Percentiles rank a stretch among this genome's conserved stretches.
Conservation (phyloP, 2,329 filamentous ascomycete species). For the Aspergillus melleus region DNA sequence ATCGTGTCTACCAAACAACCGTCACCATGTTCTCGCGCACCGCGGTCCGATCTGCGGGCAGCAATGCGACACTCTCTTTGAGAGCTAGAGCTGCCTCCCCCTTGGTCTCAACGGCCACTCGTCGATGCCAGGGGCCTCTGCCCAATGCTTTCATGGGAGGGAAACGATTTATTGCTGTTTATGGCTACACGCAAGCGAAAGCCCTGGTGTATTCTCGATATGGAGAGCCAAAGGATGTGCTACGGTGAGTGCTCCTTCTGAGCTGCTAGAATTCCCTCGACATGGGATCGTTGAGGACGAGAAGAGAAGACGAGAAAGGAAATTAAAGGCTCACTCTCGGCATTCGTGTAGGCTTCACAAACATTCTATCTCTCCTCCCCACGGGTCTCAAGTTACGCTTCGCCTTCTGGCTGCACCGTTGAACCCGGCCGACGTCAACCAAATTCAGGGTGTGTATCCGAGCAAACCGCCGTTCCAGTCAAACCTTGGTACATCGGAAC, state of each 20-base stretch:
- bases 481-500: slow-evolving; percentile 71
- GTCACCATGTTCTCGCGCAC: slow-evolving; percentile 31
- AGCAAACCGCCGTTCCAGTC: slow-evolving; percentile 76
- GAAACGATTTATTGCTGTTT: slow-evolving; percentile 45
- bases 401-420: slow-evolving; percentile 88
- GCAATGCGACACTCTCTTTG: slow-evolving; percentile 12
- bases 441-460: slow-evolving; percentile 95
- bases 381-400: slow-evolving; percentile 69
- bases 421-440: slow-evolving; percentile 97
- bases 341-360: slow-evolving; percentile 41
- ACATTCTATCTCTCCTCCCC: slow-evolving; percentile 50
- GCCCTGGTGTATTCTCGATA: slow-evolving; percentile 50
- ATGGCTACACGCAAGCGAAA: slow-evolving; percentile 53
- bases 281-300: not conserved
- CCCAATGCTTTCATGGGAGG: slow-evolving; percentile 18
- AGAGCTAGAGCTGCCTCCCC: slow-evolving; percentile 13
- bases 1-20: not conserved
- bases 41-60: slow-evolving; percentile 21
- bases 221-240: slow-evolving; percentile 50
- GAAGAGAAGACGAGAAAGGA: not conserved
- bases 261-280: not conserved
- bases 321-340: not conserved
- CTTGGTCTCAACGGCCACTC: slow-evolving; percentile 8
- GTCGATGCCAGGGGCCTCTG: slow-evolving; percentile 12
- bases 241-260: slow-evolving; percentile 33